Evolutionary conservation across 176 grass and related monocot species (phyloP), one percentile per base, ranked within the genome.

Genomic region (Carex kokanica): DNA sequence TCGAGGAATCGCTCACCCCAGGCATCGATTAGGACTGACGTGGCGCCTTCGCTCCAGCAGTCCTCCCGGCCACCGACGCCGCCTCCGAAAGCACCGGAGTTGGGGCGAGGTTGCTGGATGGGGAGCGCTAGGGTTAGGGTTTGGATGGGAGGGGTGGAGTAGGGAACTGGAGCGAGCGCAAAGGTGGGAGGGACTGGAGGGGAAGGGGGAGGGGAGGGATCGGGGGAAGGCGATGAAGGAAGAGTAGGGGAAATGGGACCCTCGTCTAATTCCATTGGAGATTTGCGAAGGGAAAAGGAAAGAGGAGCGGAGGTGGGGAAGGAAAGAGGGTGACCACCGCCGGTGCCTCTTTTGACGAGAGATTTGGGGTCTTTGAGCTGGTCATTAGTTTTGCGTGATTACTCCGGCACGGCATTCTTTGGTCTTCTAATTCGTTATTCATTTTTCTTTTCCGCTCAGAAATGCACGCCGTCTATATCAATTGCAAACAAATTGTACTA

Each of bases 41-140:
- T 99, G 31, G 93, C 89, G 71, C 91, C 93, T 63, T 99, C 93
- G 89, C 96, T 99, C 96, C 96, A 95, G 24, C 91, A 94, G n/a
- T 99, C 96, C 86, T 99, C 93, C 71, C 96, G 81, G 25, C 95
- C 83, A 4, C 90, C 90, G 25, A 90, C 86, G 27, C 88, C 83
- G 21, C 74, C 85, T 14, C 86, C 80, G 25, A 70, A 78, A 53
- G 68, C 69, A 17, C 69, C 57, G 6, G 79, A 54, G 34, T 59
- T 47, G 60, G 67, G 65, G 68, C 85, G 85, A n/a, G 89, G 88
- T 2, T 92, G 85, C 52, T 98, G 90, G 89, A 95, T 93, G 74
- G 93, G 91, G 74, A 95, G 84, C 24, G 88, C 86, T 52, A 95
- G 80, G 25, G 89, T 49, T 20, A 90, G 63, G 89, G 62, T 63